Percentiles rank a stretch among this genome's conserved stretches.
Evolutionary conservation across 768 basidiomycete species (phyloP).

Genomic region (Suillus spraguei): DNA sequence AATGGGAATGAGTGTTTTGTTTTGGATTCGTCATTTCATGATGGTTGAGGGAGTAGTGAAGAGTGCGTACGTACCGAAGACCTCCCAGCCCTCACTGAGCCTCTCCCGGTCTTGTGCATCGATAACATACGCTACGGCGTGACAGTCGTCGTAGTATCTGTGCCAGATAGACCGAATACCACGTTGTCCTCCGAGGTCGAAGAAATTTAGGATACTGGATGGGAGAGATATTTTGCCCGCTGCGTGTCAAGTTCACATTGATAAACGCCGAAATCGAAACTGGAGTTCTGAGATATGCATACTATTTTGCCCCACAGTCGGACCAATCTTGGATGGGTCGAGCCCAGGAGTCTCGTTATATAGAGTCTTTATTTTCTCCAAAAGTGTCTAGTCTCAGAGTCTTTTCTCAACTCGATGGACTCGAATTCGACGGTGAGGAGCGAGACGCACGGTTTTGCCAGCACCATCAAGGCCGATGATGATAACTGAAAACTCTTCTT

Average conservation of each 20-base stretch:
- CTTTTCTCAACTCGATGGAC: constrained; percentile 9
- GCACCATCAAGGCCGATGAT: constrained; percentile 94
- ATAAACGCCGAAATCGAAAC: not conserved
- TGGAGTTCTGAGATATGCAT: constrained; percentile 29
- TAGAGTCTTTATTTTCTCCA: constrained; percentile 93
- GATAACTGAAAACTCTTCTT: constrained; percentile 91
- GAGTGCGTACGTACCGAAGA: constrained; percentile 72
- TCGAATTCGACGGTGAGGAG: not conserved
- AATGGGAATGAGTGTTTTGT: constrained; percentile 10
- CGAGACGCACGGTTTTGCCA: constrained; percentile 75
- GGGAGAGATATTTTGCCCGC: constrained; percentile 94
- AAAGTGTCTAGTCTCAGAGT: constrained; percentile 57
- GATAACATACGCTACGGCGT: constrained; percentile 94
- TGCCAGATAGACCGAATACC: constrained; percentile 96
- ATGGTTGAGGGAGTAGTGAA: constrained; percentile 4
- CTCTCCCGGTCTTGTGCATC: constrained; percentile 91
- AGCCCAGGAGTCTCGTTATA: constrained; percentile 88
- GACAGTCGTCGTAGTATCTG: constrained; percentile 93
- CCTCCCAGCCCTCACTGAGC: constrained; percentile 94
- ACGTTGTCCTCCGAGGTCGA: constrained; percentile 94
- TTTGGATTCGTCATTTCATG: constrained; percentile 15
- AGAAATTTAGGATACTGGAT: constrained; percentile 82
- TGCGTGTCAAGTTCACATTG: constrained; percentile 29
- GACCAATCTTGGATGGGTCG: constrained; percentile 91
- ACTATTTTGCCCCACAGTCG: constrained; percentile 99